These are phyloP conservation scores for Aeschynomene evenia DNA, from an alignment of 306 rosid species.

Conservation along the genomic window DNA sequence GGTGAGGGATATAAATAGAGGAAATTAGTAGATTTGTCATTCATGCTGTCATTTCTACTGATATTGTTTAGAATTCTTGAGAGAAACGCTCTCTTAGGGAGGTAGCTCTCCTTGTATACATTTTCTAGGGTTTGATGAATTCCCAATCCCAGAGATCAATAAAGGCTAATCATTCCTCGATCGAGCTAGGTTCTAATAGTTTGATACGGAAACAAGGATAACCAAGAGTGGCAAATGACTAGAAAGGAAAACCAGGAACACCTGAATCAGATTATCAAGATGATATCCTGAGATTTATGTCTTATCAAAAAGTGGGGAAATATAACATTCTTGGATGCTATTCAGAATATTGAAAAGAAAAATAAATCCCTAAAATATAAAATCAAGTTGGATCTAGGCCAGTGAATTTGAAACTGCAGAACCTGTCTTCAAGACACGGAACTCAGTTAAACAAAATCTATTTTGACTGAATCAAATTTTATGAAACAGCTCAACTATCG, in stretches of 20 bases:
- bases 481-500: too few relatives aligned
- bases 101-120: too few relatives aligned
- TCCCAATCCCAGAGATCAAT: too few relatives aligned
- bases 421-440: background rate
- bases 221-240: background rate
- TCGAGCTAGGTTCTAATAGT: too few relatives aligned
- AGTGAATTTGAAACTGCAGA: background rate
- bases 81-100: too few relatives aligned
- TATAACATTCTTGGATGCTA: background rate
- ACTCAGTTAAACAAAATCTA: background rate
- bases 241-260: background rate
- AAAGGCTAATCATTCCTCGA: too few relatives aligned
- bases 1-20: too few relatives aligned
- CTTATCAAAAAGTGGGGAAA: background rate
- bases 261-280: constrained; percentile 21
- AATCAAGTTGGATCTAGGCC: background rate
- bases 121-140: too few relatives aligned
- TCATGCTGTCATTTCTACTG: too few relatives aligned
- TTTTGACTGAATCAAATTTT: too few relatives aligned
- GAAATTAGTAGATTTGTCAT: too few relatives aligned
- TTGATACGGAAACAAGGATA: constrained; percentile 2
- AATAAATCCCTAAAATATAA: background rate
- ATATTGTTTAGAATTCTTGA: too few relatives aligned
- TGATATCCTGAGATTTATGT: background rate
- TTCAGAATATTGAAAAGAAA: background rate